Evolutionary conservation across 495 filamentous ascomycete species (phyloP).

Genomic region (Trichocladium antarcticum): DNA sequence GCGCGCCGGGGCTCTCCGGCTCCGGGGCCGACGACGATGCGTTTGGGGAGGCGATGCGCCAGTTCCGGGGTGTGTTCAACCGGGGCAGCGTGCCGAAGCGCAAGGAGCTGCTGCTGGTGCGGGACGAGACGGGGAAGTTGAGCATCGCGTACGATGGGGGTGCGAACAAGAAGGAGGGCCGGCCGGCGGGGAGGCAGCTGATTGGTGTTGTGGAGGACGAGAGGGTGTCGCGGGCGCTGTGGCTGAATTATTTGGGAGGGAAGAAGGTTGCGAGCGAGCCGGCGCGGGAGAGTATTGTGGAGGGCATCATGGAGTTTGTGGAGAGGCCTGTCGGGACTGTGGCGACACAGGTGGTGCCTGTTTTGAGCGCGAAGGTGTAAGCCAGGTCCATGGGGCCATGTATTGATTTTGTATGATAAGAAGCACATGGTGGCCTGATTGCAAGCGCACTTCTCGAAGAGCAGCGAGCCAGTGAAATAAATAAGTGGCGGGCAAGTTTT

Average conservation of each 20-base stretch:
- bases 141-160: slow-evolving; percentile 56
- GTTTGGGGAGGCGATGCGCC: slow-evolving; percentile 58
- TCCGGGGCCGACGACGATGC: slow-evolving; percentile 50
- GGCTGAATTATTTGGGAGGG: slow-evolving; percentile 83
- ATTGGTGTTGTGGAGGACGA: slow-evolving; percentile 66
- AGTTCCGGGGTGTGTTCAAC: slow-evolving; percentile 69
- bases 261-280: slow-evolving; percentile 77
- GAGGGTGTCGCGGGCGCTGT: slow-evolving; percentile 67
- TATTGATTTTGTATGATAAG: not conserved
- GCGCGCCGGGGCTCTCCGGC: slow-evolving; percentile 36
- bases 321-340: slow-evolving; percentile 82
- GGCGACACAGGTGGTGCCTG: slow-evolving; percentile 50
- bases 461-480: too few species aligned
- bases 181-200: slow-evolving; percentile 27
- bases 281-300: slow-evolving; percentile 68
- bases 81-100: slow-evolving; percentile 64
- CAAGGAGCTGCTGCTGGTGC: slow-evolving; percentile 58
- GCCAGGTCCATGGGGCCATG: not conserved
- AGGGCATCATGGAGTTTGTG: slow-evolving; percentile 79
- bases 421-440: too few species aligned
- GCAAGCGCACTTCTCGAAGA: too few species aligned
- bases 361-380: not conserved
- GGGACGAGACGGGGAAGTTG: slow-evolving; percentile 55
- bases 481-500: too few species aligned
- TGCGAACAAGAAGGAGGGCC: slow-evolving; percentile 35